Evolutionary conservation across 2,329 filamentous ascomycete genomes (phyloP).

Genomic region (Colletotrichum tropicicola): DNA sequence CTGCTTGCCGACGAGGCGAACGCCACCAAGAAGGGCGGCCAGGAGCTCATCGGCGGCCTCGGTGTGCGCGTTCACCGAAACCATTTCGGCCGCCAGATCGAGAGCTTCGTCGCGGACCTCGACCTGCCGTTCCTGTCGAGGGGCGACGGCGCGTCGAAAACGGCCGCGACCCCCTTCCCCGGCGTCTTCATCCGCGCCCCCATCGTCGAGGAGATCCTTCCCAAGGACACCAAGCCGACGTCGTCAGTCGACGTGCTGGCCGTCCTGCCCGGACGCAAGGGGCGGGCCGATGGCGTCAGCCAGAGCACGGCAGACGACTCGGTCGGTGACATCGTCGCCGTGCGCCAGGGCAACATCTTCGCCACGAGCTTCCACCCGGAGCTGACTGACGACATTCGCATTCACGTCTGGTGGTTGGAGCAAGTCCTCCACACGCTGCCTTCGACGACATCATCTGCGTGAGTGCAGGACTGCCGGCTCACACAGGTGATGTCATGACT

Average conservation of each 20-base stretch:
- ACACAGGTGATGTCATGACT: neutral
- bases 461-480: neutral
- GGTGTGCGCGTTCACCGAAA: conserved; percentile 92
- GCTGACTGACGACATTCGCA: conserved; percentile 84
- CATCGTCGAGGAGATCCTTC: conserved; percentile 84
- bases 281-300: conserved; percentile 43
- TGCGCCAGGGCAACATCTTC: conserved; percentile 89
- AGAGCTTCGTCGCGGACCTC: conserved; percentile 85
- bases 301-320: conserved; percentile 48
- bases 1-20: conserved; percentile 89
- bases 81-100: conserved; percentile 92
- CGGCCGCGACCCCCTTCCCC: conserved; percentile 64
- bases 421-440: conserved; percentile 53
- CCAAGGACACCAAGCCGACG: conserved; percentile 40
- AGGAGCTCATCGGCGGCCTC: conserved; percentile 91
- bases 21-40: conserved; percentile 87
- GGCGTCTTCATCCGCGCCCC: conserved; percentile 95
- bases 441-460: conserved; percentile 14
- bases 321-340: conserved; percentile 83
- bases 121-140: conserved; percentile 74
- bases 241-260: conserved; percentile 60
- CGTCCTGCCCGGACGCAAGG: conserved; percentile 54
- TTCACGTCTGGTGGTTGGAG: conserved; percentile 93
- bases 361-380: conserved; percentile 97
- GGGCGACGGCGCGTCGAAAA: conserved; percentile 34